Evolutionary conservation across 495 filamentous ascomycete species (phyloP).

Genomic region (Astrocystis sublimbata): DNA sequence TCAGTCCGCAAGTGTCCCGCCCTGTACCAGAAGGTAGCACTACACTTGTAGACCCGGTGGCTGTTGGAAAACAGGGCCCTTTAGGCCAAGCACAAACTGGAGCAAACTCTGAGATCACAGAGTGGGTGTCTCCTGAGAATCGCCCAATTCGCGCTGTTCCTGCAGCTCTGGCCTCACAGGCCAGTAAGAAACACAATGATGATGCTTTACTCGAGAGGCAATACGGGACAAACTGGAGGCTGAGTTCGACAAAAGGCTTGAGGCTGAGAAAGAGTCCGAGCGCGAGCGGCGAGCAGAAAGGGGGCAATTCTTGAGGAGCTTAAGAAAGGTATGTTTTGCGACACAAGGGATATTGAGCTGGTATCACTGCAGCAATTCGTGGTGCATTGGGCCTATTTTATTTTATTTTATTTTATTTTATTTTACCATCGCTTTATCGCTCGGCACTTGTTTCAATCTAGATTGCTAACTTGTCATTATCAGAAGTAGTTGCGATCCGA

Average conservation of each 20-base stretch:
- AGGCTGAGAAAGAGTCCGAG: constrained; percentile 2
- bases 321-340: constrained; percentile 7
- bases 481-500: constrained; percentile 11
- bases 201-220: background rate
- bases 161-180: background rate
- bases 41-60: background rate
- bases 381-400: too few relatives aligned
- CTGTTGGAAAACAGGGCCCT: background rate
- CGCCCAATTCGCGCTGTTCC: background rate
- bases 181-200: background rate
- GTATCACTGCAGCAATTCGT: too few relatives aligned
- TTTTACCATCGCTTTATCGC: background rate
- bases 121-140: background rate
- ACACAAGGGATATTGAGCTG: background rate
- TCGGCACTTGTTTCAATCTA: background rate
- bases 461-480: background rate
- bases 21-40: background rate
- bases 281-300: constrained; percentile 5
- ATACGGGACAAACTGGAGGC: constrained; percentile 4
- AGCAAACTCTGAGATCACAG: background rate
- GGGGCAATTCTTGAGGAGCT: constrained; percentile 8
- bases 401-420: too few relatives aligned
- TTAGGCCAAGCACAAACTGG: background rate
- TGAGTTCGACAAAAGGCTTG: constrained; percentile 5
- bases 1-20: background rate